Percentiles rank a stretch among this genome's conserved stretches.
phyloP scores from a whole-genome alignment of 116 monocot genomes.

The Cymodocea nodosa region DNA sequence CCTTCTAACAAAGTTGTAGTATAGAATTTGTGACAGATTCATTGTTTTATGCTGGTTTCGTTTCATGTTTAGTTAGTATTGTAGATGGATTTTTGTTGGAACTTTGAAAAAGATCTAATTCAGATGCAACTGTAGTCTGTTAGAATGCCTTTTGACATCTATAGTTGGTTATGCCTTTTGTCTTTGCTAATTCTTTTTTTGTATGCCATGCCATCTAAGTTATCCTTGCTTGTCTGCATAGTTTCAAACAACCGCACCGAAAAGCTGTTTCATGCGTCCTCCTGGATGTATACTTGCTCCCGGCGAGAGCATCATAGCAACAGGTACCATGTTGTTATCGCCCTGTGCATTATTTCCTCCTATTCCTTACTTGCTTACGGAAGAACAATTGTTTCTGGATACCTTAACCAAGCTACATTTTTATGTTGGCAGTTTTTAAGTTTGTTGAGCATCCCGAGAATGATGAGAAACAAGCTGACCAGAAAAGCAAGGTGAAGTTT shows the following conservation, averaged over 20 bases:
- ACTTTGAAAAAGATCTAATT: too few species aligned
- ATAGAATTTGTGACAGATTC: too few species aligned
- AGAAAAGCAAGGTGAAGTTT: slow-evolving; percentile 67
- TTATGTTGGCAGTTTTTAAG: slow-evolving; percentile 42
- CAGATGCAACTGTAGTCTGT: too few species aligned
- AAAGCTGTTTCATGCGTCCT: slow-evolving; percentile 76
- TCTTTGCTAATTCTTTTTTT: background rate
- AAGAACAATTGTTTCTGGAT: background rate
- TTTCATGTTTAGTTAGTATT: too few species aligned
- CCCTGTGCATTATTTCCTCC: background rate
- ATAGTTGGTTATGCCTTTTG: too few species aligned
- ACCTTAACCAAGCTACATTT: background rate
- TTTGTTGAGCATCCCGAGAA: slow-evolving; percentile 78
- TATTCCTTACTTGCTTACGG: background rate
- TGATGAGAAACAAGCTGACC: slow-evolving; percentile 46
- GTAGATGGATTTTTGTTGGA: too few species aligned
- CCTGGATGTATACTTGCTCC: slow-evolving; percentile 53
- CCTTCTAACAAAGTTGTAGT: too few species aligned
- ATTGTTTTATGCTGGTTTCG: too few species aligned
- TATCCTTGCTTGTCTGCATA: slow-evolving; percentile 8
- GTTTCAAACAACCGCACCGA: slow-evolving; percentile 80
- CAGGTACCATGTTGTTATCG: slow-evolving; percentile 19
- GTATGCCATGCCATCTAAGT: background rate
- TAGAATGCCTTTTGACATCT: too few species aligned
- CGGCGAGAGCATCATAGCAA: slow-evolving; percentile 52